Evolutionary conservation across 2,329 filamentous ascomycete species (phyloP), one percentile per base, ranked within the genome.

Genomic region (Stagonosporopsis vannaccii): DNA sequence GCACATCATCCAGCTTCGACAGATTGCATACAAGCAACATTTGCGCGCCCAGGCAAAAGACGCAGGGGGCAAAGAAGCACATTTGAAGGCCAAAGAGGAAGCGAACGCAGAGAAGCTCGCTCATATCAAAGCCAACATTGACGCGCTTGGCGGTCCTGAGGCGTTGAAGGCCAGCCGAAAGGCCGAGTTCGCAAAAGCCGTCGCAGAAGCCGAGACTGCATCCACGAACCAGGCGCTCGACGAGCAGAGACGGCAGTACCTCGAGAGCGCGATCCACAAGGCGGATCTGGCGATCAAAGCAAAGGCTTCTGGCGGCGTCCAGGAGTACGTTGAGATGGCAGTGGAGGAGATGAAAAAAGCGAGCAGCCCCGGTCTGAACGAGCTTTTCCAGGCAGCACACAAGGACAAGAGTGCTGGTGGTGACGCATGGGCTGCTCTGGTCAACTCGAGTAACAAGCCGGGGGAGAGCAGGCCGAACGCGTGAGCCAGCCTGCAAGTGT

Each of bases 121-220:
- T 9, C 32, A 51, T 9, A 37, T 41, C 30, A 35, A 43, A 9
- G 53, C 56, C 8, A 47, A 28, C 6, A 39, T 49, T 8, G 59
- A 62, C 4, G 33, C 35, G 15, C 35, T 64, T 8, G 66, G 64
- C 1, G 63, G 62, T 6, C 28, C 49, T 6, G 63, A 61, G 26
- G 60, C 51, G 12, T 55, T 51, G 17, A 40, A 51, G 8, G 59
- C 56, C 4, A 40, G 26, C 4, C 50, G 28, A 20, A 70, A 64
- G 36, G 56, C 56, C 5, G 36, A 41, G 3, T 62, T 58, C 12
- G 51, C 62, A 7, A 46, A 56, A 5, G 20, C 56, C 3, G 56
- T 71, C 9, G 44, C 43, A 3, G 63, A 67, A 8, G 66, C 69
- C 3, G 62, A 68, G 44, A 62, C 59, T 2, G 69, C 66, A 6